Base-by-base conservation (phyloP, 2,329 filamentous ascomycete genomes). In the Seiridium unicorne region DNA sequence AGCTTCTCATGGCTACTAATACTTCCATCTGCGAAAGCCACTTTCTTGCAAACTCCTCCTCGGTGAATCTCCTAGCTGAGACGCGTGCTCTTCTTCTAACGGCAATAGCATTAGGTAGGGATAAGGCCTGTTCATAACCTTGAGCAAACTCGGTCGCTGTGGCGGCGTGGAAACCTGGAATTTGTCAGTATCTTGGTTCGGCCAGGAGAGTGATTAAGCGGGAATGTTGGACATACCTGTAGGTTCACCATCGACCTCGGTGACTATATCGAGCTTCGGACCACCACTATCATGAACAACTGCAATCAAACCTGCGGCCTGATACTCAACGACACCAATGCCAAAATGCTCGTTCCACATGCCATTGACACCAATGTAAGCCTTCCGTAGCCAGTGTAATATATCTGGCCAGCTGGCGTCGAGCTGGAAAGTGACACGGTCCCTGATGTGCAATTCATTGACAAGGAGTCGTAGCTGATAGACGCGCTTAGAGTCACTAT, bases 281-380 rank as follows among this genome's bases (percentile, higher is more conserved):
- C 95, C 95, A 7, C 94, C 95, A 55, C 91, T 95, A 74, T 97
- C 83, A 69, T 99, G 95, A 7, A 98, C 95, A 0, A 99, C 93
- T 4, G 90, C 88, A 60, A 99, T 93, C 60, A 99, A 80, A 1
- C 95, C 95, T 0, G 95, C 95, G 3, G 95, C 95, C 73, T 98
- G 93, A 72, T 98, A 99, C 79, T 99, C 95, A 46, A 99, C 95
- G 13, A 98, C 93, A 1, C 95, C 95, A 61, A 99, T 99, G 31
- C 95, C 95, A 73, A 99, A 99, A 75, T 99, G 95, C 78, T 99
- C 95, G 73, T 97, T 98, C 94, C 95, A 99, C 95, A 99, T 99
- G 70, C 91, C 92, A 68, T 99, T 99, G 36, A 96, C 93, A 55
- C 95, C 95, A 1, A 99, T 85, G 18, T 87, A 94, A 3, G 90